Base-by-base conservation (phyloP, 2,329 filamentous ascomycete species). In the Amauroascus verrucosus region DNA sequence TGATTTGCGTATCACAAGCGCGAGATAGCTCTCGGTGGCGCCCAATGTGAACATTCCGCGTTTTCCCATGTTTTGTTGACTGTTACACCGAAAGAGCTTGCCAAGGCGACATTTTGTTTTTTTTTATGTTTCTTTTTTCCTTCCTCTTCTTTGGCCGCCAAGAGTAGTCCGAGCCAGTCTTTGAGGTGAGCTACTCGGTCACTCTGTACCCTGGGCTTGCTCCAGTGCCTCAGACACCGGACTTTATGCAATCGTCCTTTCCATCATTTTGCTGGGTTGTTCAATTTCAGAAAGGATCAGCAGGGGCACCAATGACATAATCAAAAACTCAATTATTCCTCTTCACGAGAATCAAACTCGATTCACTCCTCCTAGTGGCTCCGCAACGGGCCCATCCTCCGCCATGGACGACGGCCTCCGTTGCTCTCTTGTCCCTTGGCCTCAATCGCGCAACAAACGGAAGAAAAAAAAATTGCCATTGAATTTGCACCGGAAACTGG, bases 251-350 rank as follows among this genome's bases (percentile, higher is more conserved):
- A 32, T 32, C 11, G 28, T 32, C 28, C 28, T 32, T 32, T 6
- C 28, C 6, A 32, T 32, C 38, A 20, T 22, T 6, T 8, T n/a
- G n/a, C n/a, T n/a, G n/a, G n/a, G n/a, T 20, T 41, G n/a, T 18
- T 43, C 24, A 2, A 8, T 30, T 28, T 13, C 13, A 45, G 41
- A 30, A 26, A 28, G 6, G 20, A 48, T 40, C 32, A 48, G 22
- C 33, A 48, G 46, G 46, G 33, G 33, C 33, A 38, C 28, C 7
- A 35, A 26, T 48, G 46, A 38, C 32, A 48, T 26, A 48, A 48
- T 35, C n/a, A 14, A 26, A 35, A 48, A 48, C 46, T 48, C 46
- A 48, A 48, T 48, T 38, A 28, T 4, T n/a, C 41, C 14, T 28
- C 24, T 5, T 6, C n/a, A 13, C 22, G 16, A 14, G 16, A 30